phyloP scores from a whole-genome alignment of 1,139 yeast species.

The Saccharomyces hybrid region DNA sequence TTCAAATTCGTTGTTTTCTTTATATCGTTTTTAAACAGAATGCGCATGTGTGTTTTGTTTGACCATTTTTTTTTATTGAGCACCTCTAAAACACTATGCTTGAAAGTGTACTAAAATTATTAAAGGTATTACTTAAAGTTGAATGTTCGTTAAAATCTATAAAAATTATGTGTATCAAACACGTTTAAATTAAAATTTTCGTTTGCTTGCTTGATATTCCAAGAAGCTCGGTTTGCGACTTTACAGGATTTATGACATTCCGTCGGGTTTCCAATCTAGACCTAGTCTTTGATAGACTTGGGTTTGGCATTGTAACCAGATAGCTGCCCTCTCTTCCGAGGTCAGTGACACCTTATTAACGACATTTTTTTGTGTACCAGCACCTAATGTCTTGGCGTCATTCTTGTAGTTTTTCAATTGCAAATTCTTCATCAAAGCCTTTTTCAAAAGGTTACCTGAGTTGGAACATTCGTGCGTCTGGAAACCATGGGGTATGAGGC shows the following conservation, averaged over 20 bases:
- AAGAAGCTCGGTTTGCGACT: neutral
- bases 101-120: neutral
- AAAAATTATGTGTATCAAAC: neutral
- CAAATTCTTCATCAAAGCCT: conserved; percentile 25
- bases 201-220: neutral
- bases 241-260: neutral
- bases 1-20: no score
- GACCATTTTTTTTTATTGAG: neutral
- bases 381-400: conserved; percentile 3
- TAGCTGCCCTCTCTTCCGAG: conserved; percentile 45
- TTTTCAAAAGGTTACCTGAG: conserved; percentile 18
- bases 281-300: conserved; percentile 49
- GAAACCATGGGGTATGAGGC: no score
- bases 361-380: conserved; percentile 1
- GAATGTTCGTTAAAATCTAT: neutral
- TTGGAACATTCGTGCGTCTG: neutral
- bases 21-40: no score
- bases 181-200: neutral
- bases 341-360: conserved; percentile 33
- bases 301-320: conserved; percentile 57
- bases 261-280: conserved; percentile 53
- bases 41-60: no score
- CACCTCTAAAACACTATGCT: neutral
- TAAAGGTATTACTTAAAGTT: neutral
- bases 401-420: conserved; percentile 13